phyloP scores from a whole-genome alignment of 768 basidiomycete species.

The Podaxis mareebaensis region DNA sequence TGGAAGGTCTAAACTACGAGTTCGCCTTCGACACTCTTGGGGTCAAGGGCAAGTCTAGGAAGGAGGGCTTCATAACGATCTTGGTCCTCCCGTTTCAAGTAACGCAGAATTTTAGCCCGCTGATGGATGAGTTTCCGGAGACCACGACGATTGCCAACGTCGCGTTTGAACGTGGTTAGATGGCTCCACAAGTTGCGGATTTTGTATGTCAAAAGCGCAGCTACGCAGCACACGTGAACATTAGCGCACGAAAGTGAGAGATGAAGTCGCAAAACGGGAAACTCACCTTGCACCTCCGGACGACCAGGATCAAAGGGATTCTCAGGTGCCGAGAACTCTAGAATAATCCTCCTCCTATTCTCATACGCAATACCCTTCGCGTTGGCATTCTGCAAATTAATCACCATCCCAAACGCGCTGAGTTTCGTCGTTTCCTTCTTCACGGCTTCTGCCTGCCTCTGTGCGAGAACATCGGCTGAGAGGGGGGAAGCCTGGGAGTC shows the following conservation, averaged over 20 bases:
- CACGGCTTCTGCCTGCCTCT: slow-evolving; percentile 18
- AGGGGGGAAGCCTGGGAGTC: slow-evolving; percentile 16
- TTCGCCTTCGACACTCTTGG: slow-evolving; percentile 86
- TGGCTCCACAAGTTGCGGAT: slow-evolving; percentile 86
- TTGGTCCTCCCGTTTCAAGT: slow-evolving; percentile 65
- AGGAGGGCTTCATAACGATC: slow-evolving; percentile 76
- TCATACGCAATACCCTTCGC: slow-evolving; percentile 85
- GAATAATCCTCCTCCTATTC: slow-evolving; percentile 78
- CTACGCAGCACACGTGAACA: slow-evolving; percentile 38
- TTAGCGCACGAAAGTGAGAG: background rate
- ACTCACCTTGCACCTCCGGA: slow-evolving; percentile 87
- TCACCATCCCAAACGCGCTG: slow-evolving; percentile 60
- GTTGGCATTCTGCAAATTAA: slow-evolving; percentile 88
- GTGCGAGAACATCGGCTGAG: background rate
- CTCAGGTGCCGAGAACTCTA: slow-evolving; percentile 70
- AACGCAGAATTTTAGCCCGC: slow-evolving; percentile 79
- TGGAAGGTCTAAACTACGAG: slow-evolving; percentile 57
- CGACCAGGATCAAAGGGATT: slow-evolving; percentile 77
- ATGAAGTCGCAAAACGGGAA: background rate
- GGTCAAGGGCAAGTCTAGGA: slow-evolving; percentile 73
- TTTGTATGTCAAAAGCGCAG: slow-evolving; percentile 81
- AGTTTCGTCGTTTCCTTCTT: slow-evolving; percentile 43
- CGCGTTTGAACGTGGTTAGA: slow-evolving; percentile 64
- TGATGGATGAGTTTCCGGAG: slow-evolving; percentile 79
- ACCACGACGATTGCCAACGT: slow-evolving; percentile 75